Conservation (phyloP, 2,329 filamentous ascomycete species). For the Hypoxylon sp. region DNA sequence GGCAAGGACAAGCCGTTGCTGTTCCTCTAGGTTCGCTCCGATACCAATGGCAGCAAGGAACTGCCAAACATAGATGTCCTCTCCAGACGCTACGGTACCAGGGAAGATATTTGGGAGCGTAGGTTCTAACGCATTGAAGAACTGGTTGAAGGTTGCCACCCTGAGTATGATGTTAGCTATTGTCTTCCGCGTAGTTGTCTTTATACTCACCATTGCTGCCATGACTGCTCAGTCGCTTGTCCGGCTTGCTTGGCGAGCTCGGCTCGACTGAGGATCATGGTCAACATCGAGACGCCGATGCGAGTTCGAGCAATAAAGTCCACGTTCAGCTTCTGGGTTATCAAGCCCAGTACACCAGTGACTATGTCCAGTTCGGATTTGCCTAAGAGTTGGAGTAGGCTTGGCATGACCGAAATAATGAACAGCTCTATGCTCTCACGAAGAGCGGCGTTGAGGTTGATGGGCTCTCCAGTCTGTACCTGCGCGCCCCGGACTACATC, state of each 20-base stretch:
- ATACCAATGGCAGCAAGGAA: conserved; percentile 96
- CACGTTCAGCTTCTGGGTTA: conserved; percentile 84
- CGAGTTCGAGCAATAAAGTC: conserved; percentile 87
- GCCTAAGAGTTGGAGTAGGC: conserved; percentile 88
- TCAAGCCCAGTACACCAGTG: conserved; percentile 86
- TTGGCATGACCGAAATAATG: conserved; percentile 87
- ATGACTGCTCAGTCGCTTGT: conserved; percentile 76
- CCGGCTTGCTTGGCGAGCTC: conserved; percentile 90
- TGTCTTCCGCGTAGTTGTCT: background rate
- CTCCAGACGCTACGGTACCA: conserved; percentile 86
- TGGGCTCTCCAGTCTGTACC: conserved; percentile 77
- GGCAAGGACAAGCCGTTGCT: conserved; percentile 91
- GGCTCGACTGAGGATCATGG: conserved; percentile 92
- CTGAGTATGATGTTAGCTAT: conserved; percentile 57
- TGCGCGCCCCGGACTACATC: conserved; percentile 89
- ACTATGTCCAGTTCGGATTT: conserved; percentile 93
- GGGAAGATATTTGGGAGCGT: conserved; percentile 89
- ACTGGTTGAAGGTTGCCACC: conserved; percentile 82
- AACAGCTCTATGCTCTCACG: conserved; percentile 96
- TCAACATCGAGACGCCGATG: conserved; percentile 89
- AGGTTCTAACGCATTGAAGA: conserved; percentile 90
- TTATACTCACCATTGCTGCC: conserved; percentile 78
- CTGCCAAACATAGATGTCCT: conserved; percentile 98
- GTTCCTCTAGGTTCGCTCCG: conserved; percentile 91
- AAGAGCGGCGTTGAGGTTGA: conserved; percentile 77